Base-by-base conservation (phyloP, 352 stramenopile genomes). In the Pythium pyrilobum region DNA sequence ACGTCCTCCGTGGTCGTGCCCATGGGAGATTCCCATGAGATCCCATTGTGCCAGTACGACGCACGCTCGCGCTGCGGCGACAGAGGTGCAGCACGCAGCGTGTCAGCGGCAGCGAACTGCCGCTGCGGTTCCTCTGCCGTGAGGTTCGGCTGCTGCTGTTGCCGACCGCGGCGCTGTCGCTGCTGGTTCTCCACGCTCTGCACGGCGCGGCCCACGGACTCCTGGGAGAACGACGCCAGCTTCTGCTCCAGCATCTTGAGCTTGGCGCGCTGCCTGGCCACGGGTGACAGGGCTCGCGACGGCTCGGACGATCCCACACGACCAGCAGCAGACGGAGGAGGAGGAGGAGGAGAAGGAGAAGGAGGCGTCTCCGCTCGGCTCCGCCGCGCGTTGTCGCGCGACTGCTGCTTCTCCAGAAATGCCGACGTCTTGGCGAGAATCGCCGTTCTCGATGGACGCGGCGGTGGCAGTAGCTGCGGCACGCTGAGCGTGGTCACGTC, bases 21-120 rank as follows among this genome's bases (percentile, higher is more conserved):
- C 3, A 1, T 29, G 4, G 38, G 21, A n/a, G 31, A 36, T 43
- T 82, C 77, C 4, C 69, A 45, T 6, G 74, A 88, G 25, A 88
- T 72, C 23, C 77, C 77, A 20, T 77, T 71, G 28, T 67, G 65
- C 77, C 77, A 86, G 50, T 71, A 72, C 34, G 77, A 85, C 16
- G 36, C 47, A 24, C 73, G 66, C 23, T 60, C 62, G 13, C 77
- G 68, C 6, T 82, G 39, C 31, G 77, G 74, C 21, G 74, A 88
- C 37, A 83, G 39, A 3, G 74, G 77, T 10, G 70, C 66, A 4
- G 64, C 46, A 27, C 49, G 52, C 59, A 57, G 45, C 34, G 9
- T 5, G 5, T 41, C 0, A 25, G 16, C 12, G 41, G 5, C 11
- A 3, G 16, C 3, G 24, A 36, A 13, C 13, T 36, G 31, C 15